Evolutionary conservation across 306 rosid genomes (phyloP).

Genomic region (Bauhinia variegata): DNA sequence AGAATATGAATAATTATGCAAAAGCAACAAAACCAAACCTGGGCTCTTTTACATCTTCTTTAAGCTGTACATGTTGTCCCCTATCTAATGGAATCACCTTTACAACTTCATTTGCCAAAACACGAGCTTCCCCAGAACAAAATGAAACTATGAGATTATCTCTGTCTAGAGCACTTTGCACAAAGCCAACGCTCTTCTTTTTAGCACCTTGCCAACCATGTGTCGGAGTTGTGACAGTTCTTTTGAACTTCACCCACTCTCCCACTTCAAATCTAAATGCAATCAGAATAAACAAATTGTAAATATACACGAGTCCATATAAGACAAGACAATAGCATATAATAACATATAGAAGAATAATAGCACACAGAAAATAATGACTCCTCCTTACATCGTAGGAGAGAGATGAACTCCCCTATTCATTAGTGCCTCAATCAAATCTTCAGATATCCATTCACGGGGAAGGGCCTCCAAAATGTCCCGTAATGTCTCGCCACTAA

Average conservation of each 20-base stretch:
- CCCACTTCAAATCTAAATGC: conserved; percentile 77
- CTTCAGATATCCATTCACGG: conserved; percentile 94
- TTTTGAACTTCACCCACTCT: conserved; percentile 92
- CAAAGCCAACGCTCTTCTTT: conserved; percentile 90
- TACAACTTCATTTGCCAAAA: conserved; percentile 78
- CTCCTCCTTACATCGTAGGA: conserved; percentile 66
- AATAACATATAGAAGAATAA: conserved; percentile 28
- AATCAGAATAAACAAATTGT: conserved; percentile 28
- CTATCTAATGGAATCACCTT: conserved; percentile 93
- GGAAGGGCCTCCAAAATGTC: conserved; percentile 94
- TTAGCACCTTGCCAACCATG: conserved; percentile 93
- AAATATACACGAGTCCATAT: conserved; percentile 25
- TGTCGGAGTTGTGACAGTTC: conserved; percentile 72
- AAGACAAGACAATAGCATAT: conserved; percentile 16
- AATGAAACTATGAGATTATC: conserved; percentile 81
- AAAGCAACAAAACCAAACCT: conserved; percentile 72
- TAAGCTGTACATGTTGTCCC: conserved; percentile 95
- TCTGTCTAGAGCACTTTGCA: conserved; percentile 78
- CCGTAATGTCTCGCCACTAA: conserved; percentile 89
- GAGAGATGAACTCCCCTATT: conserved; percentile 77
- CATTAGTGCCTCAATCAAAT: conserved; percentile 86
- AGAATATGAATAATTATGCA: conserved; percentile 14
- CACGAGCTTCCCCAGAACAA: conserved; percentile 93
- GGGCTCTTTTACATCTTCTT: conserved; percentile 86
- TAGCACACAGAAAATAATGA: conserved; percentile 23